Percentiles rank a stretch among this genome's conserved stretches.
These are phyloP conservation scores for Proliferodiscus dingleyae DNA, from an alignment of 2,329 filamentous ascomycete species.

Conservation along the genomic window DNA sequence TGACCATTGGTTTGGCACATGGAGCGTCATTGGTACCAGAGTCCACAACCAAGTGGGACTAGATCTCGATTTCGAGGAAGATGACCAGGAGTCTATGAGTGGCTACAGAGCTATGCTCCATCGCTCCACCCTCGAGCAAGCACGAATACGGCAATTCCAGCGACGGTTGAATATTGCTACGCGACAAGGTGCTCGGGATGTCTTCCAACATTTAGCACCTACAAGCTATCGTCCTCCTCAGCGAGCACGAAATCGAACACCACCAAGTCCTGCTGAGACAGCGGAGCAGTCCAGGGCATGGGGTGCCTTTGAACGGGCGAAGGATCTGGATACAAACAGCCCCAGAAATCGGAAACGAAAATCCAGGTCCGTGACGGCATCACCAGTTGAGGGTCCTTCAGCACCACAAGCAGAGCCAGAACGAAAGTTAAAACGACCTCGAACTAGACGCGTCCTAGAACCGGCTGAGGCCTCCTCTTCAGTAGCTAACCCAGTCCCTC, in stretches of 20 bases:
- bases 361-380: conserved; percentile 62
- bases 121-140: conserved; percentile 45
- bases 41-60: conserved; percentile 66
- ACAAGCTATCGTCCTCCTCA: conserved; percentile 36
- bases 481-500: conserved; percentile 34
- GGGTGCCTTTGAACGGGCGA: conserved; percentile 84
- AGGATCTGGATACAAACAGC: conserved; percentile 55
- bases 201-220: conserved; percentile 62
- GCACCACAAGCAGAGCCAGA: conserved; percentile 60
- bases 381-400: conserved; percentile 59
- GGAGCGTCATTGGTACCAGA: conserved; percentile 59
- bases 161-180: conserved; percentile 77
- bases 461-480: conserved; percentile 38
- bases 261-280: conserved; percentile 60
- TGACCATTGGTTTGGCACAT: conserved; percentile 85
- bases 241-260: conserved; percentile 46
- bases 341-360: conserved; percentile 68
- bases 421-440: conserved; percentile 80
- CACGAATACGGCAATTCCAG: conserved; percentile 69
- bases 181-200: conserved; percentile 68
- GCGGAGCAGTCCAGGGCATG: conserved; percentile 76
- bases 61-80: conserved; percentile 78
- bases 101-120: conserved; percentile 50
- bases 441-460: conserved; percentile 64
- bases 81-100: conserved; percentile 40